Conservation (phyloP, 306 rosid genomes). For the Oemleria cerasiformis region DNA sequence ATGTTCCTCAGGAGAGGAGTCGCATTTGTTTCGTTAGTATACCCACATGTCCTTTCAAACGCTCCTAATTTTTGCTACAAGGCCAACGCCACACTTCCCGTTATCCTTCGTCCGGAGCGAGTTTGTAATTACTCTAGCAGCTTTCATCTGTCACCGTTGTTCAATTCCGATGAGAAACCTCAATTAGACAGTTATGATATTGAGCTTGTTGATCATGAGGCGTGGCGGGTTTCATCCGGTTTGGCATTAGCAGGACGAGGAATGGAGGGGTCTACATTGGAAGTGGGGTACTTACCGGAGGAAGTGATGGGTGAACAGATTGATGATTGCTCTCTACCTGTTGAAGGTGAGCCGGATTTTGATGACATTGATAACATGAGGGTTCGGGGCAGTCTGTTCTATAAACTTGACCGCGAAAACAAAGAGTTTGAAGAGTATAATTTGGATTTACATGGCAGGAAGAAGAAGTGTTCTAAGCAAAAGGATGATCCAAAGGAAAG, state of each 20-base stretch:
- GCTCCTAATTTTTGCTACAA: constrained; percentile 33
- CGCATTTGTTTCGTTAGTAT: constrained; percentile 21
- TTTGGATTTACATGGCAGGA: constrained; percentile 66
- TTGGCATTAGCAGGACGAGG: constrained; percentile 61
- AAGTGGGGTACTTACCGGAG: constrained; percentile 19
- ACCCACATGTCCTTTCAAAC: constrained; percentile 24
- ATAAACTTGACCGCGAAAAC: constrained; percentile 70
- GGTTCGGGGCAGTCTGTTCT: constrained; percentile 61
- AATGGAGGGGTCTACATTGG: constrained; percentile 21
- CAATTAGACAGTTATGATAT: constrained; percentile 41
- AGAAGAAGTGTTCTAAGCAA: constrained; percentile 53
- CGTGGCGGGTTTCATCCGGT: constrained; percentile 66
- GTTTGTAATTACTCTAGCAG: constrained; percentile 31
- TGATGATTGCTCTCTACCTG: constrained; percentile 27
- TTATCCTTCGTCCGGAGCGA: constrained; percentile 7
- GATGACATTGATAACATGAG: constrained; percentile 80
- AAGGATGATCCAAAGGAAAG: constrained; percentile 29
- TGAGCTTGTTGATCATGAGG: constrained; percentile 64
- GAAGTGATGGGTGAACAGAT: constrained; percentile 31
- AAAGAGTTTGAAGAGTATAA: constrained; percentile 85
- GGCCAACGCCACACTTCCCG: constrained; percentile 21
- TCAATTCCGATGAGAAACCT: constrained; percentile 37
- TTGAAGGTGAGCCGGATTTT: constrained; percentile 49
- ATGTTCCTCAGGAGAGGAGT: constrained; percentile 39
- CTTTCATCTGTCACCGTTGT: constrained; percentile 50